Percentiles rank a stretch among this genome's conserved stretches.
Evolutionary conservation across 2,329 filamentous ascomycete genomes (phyloP).

Genomic region (Trichoderma atroviride): DNA sequence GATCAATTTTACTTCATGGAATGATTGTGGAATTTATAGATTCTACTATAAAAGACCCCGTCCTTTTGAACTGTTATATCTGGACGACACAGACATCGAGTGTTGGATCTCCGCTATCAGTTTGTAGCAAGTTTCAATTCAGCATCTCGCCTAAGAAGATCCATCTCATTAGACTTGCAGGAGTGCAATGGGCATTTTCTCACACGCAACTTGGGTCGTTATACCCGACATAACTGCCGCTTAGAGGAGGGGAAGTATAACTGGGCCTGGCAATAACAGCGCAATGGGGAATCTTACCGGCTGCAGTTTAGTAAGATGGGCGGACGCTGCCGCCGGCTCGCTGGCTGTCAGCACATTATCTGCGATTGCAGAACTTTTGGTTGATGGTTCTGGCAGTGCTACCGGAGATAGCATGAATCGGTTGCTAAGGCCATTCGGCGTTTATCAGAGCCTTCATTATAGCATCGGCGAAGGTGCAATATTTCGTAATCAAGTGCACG

Average conservation of each 20-base stretch:
- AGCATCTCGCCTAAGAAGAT: not conserved
- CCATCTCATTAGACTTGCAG: not conserved
- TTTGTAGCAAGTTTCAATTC: not conserved
- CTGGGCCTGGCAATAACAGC: not conserved
- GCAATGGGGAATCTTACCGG: not conserved
- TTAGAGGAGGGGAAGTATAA: not conserved
- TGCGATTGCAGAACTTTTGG: not conserved
- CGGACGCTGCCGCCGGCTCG: not conserved
- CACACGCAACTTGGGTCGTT: not conserved
- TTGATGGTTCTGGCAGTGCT: not conserved
- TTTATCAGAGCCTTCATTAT: not conserved
- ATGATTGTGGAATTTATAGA: not conserved
- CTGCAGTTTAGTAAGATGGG: not conserved
- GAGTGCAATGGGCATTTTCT: not conserved
- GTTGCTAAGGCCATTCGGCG: not conserved
- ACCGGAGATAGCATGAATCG: not conserved
- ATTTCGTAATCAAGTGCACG: not conserved
- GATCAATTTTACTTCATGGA: not conserved
- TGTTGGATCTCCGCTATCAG: not conserved
- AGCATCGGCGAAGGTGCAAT: not conserved
- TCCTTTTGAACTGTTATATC: too few relatives aligned
- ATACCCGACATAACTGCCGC: not conserved
- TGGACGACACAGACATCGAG: too few relatives aligned
- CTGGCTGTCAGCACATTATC: slow-evolving; percentile 15
- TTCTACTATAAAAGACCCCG: too few relatives aligned